These are phyloP conservation scores for Gentiana straminea DNA, from an alignment of 257 asterid genomes.

Conservation along the genomic window DNA sequence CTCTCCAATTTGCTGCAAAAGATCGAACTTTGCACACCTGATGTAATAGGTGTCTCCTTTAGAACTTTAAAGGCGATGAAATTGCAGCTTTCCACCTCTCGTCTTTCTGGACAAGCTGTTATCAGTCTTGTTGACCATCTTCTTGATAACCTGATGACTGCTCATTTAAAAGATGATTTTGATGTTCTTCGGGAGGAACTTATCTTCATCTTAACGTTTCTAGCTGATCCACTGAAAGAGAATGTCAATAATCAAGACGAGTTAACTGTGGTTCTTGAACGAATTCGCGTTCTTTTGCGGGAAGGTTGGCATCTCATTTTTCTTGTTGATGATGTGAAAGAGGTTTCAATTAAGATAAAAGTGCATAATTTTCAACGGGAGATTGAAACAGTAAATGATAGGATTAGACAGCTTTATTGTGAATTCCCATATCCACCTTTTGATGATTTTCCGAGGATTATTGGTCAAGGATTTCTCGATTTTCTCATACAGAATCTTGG, in stretches of 20 bases:
- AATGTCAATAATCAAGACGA: background rate
- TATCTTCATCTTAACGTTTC: background rate
- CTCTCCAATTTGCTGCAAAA: too few relatives aligned
- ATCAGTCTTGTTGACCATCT: background rate
- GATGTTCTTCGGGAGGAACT: background rate
- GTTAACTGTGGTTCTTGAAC: too few relatives aligned
- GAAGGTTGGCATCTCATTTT: background rate
- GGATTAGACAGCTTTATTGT: background rate
- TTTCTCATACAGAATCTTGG: background rate
- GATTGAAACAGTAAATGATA: background rate
- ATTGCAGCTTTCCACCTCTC: background rate
- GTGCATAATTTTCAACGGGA: background rate
- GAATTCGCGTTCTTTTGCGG: background rate
- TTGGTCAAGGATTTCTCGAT: slow-evolving; percentile 6
- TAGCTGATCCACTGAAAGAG: background rate
- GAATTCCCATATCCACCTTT: background rate
- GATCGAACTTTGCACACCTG: background rate
- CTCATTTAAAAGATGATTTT: background rate
- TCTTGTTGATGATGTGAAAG: background rate
- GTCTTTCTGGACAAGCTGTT: background rate
- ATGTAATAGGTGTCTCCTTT: background rate
- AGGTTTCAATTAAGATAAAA: background rate
- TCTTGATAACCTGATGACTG: background rate
- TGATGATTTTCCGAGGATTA: background rate
- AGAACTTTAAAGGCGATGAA: background rate